Conservation (phyloP, 2,329 filamentous ascomycete genomes). For the Talaromyces sp. region DNA sequence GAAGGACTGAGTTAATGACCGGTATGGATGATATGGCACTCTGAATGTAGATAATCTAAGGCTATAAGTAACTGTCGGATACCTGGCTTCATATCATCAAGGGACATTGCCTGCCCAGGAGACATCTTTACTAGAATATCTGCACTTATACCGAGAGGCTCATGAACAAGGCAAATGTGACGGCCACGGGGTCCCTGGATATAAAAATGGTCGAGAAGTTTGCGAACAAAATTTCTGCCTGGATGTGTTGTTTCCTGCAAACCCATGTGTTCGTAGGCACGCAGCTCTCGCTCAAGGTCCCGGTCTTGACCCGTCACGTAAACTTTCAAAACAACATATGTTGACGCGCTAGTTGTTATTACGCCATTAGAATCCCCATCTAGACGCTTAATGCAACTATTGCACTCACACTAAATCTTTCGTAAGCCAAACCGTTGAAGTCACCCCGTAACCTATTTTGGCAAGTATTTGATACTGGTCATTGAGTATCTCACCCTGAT, state of each 20-base stretch:
- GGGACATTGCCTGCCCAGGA: neutral
- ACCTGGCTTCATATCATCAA: constrained; percentile 27
- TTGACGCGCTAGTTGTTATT: constrained; percentile 21
- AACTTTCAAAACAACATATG: constrained; percentile 23
- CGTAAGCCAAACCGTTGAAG: constrained; percentile 34
- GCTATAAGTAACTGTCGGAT: constrained; percentile 40
- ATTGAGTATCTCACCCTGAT: constrained; percentile 26
- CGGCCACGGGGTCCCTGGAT: neutral
- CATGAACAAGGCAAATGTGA: constrained; percentile 36
- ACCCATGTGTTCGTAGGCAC: constrained; percentile 23
- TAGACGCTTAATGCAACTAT: neutral
- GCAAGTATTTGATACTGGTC: constrained; percentile 28
- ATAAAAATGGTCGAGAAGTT: neutral
- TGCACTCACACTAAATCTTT: constrained; percentile 23
- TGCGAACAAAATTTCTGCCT: constrained; percentile 23
- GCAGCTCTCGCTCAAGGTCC: neutral
- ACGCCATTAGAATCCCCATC: neutral
- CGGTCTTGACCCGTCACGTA: constrained; percentile 19
- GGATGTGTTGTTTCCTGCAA: constrained; percentile 19
- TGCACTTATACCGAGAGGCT: constrained; percentile 37
- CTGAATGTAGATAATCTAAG: constrained; percentile 43
- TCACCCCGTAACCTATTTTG: constrained; percentile 32
- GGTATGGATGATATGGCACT: constrained; percentile 44
- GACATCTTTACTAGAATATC: constrained; percentile 24
- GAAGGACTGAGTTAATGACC: constrained; percentile 27